Evolutionary conservation across 257 asterid species (phyloP), one percentile per base, ranked within the genome.

Genomic region (Ocimum tenuiflorum): DNA sequence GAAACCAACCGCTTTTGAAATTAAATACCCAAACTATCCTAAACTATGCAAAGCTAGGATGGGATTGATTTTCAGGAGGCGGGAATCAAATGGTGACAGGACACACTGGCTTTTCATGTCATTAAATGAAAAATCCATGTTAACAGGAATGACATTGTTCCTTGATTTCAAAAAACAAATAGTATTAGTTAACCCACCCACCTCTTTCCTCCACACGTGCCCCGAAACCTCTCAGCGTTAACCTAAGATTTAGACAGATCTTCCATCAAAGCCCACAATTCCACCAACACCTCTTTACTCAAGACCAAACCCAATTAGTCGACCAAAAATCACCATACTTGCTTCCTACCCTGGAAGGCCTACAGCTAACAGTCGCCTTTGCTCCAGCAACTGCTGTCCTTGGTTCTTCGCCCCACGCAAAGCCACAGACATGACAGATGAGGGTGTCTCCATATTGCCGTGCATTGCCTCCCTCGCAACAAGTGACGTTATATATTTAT

Each of bases 401-500:
- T 1, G 63, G 82, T 4, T 19, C 74, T 2, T 67, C 52, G 0
- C 19, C 81, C 7, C 73, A 77, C 3, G 78, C 85, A 18, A 73
- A 46, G 43, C 85, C 97, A 12, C 86, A 91, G 94, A 94, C 36
- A 31, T 27, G 31, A 4, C 36, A 31, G 31, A 1, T 4, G 4
- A 84, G 65, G 97, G 98, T 2, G 97, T 96, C 3, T 80, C 96
- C 2, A 73, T 92, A 12, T 81, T 87, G 71, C 98, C 98, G 4
- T 75, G 89, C 17, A 17, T 81, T 3, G 96, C 95, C 6, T 74
- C 85, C 97, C 12, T 87, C 91, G 94, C 95, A 3, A 84, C 91
- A 1, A 96, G 99, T 8, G 80, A 86, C 4, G 63, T 89, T 11
- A 67, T n/a, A n/a, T n/a, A n/a, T n/a, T n/a, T n/a, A n/a, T 92